Conservation (phyloP, 2,329 filamentous ascomycete genomes). For the Colletotrichum tropicale region DNA sequence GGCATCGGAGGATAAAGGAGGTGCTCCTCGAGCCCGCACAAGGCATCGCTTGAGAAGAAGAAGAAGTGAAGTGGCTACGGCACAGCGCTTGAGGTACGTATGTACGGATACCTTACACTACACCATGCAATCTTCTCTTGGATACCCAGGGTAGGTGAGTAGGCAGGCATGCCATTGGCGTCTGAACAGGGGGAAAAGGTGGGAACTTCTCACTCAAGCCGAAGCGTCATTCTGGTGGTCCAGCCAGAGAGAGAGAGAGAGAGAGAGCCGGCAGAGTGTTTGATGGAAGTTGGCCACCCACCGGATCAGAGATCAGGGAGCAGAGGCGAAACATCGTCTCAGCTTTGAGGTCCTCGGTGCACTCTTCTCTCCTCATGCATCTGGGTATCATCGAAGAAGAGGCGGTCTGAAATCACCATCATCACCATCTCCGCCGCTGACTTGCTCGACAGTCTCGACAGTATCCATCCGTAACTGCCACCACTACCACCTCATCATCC, state of each 20-base stretch:
- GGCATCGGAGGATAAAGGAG: not conserved
- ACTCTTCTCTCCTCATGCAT: not conserved
- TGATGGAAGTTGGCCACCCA: not conserved
- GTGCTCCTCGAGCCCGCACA: not conserved
- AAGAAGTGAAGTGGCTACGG: not conserved
- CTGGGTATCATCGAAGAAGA: not conserved
- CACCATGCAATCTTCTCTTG: not conserved
- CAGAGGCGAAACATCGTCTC: not conserved
- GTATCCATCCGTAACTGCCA: not conserved
- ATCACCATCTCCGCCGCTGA: not conserved
- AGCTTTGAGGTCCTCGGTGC: not conserved
- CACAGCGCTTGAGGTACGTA: not conserved
- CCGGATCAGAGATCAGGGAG: not conserved
- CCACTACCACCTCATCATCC: not conserved
- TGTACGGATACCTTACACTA: not conserved
- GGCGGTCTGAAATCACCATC: not conserved
- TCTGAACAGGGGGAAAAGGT: not conserved
- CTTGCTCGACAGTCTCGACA: not conserved
- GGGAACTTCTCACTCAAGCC: not conserved
- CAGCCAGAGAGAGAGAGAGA: not conserved
- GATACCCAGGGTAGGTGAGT: not conserved
- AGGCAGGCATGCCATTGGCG: not conserved
- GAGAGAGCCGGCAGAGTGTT: not conserved
- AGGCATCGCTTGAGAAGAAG: not conserved
- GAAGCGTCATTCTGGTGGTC: not conserved